Evolutionary conservation across 208 protist species (phyloP).

Genomic region (Acanthamoeba healyi): DNA sequence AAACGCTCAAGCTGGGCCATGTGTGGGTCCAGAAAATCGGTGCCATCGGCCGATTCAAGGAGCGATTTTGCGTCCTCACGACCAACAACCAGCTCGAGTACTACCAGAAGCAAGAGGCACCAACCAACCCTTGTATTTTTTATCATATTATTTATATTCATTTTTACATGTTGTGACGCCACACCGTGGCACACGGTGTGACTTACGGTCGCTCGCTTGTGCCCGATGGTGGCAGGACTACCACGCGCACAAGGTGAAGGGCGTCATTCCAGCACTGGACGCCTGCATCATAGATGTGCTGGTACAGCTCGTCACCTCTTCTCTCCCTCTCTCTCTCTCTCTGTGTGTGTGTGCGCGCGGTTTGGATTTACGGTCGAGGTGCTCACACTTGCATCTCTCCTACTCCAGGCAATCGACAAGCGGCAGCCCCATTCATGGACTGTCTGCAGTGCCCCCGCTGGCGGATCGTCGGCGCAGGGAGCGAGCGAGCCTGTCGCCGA

Average conservation of each 20-base stretch:
- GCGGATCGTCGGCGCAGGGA: neutral
- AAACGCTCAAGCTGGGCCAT: constrained; percentile 66
- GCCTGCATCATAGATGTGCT: constrained; percentile 52
- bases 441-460: neutral
- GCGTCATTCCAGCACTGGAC: constrained; percentile 40
- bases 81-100: constrained; percentile 64
- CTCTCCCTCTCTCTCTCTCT: neutral
- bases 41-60: constrained; percentile 19
- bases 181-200: too few relatives aligned
- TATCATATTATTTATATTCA: neutral
- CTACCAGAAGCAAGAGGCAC: constrained; percentile 69
- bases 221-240: constrained; percentile 36
- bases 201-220: too few relatives aligned
- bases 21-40: constrained; percentile 56
- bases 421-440: constrained; percentile 42
- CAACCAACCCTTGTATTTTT: neutral
- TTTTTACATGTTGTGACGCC: too few relatives aligned
- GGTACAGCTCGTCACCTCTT: neutral
- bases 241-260: constrained; percentile 46
- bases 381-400: neutral
- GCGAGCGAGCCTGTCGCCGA: constrained; percentile 18
- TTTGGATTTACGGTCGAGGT: too few relatives aligned
- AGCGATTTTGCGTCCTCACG: constrained; percentile 54
- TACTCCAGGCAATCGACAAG: constrained; percentile 28
- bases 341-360: neutral